Base-by-base conservation (phyloP, 192 early-diverging fungal species). In the Umbelopsis ramanniana region DNA sequence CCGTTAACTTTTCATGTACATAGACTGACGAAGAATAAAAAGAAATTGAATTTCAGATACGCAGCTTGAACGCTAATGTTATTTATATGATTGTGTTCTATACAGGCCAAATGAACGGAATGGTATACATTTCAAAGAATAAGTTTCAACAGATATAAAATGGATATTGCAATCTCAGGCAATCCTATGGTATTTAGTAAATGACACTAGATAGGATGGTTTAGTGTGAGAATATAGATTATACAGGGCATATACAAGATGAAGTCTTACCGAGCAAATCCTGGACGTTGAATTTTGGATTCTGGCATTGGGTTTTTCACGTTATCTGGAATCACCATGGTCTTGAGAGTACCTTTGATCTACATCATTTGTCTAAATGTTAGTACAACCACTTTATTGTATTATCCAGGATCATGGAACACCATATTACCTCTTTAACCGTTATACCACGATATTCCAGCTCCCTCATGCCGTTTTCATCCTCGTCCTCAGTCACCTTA, bases 341-440 rank as follows among this genome's bases (percentile, higher is more conserved):
- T 67, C 23, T 81, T 81, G 22, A 81, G 66, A 26, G 79, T 81
- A 37, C 75, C 74, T 47, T 81, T 81, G 54, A 81, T 81, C 57
- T 63, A 8, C 15, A 14, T 29, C 7, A 19, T 19, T 29, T 6
- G 0, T 11, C 10, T 19, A n/a, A n/a, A 37, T 29, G 7, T 37
- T 17, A 37, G 33, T 14, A 63, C 57, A 2, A 37, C 1, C 29
- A 29, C 29, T 29, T 29, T n/a, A n/a, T n/a, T n/a, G n/a, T n/a
- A 29, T 29, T 29, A 3, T 3, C 29, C 29, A 29, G 3, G n/a
- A 29, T 29, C 29, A 29, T 3, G 1, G 29, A 29, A 29, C 29
- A 29, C 29, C 29, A 29, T 2, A 7, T 54, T 24, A 63, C 57
- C 57, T 81, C 79, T 48, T 81, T 81, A 12, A 81, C 76, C 15